These are phyloP conservation scores for Cladosporium velox DNA, from an alignment of 2,329 filamentous ascomycete genomes.

Conservation along the genomic window DNA sequence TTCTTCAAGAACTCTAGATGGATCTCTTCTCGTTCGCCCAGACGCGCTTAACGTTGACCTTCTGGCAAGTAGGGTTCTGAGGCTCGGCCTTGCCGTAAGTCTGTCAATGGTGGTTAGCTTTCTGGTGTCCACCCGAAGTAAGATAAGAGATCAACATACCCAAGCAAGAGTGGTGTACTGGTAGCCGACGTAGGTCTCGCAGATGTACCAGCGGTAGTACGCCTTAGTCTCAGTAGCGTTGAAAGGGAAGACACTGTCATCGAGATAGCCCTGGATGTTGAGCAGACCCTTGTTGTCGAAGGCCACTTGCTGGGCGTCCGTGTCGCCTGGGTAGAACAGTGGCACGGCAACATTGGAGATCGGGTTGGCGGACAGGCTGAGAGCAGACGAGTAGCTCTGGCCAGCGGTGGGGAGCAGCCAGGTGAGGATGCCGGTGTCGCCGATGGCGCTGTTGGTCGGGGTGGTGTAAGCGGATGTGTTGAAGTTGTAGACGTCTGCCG, in stretches of 20 bases:
- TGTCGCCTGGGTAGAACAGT: constrained; percentile 40
- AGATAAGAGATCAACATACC: constrained; percentile 25
- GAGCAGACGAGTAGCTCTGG: constrained; percentile 24
- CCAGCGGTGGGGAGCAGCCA: constrained; percentile 37
- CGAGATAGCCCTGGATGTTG: constrained; percentile 43
- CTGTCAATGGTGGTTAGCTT: not conserved
- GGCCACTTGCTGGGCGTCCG: constrained; percentile 34
- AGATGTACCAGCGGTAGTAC: constrained; percentile 49
- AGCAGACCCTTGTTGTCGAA: constrained; percentile 45
- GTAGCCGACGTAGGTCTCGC: constrained; percentile 46
- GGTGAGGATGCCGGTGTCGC: constrained; percentile 36
- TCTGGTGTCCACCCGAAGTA: not conserved
- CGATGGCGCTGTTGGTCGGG: constrained; percentile 33
- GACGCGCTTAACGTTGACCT: constrained; percentile 41
- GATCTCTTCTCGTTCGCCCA: constrained; percentile 9
- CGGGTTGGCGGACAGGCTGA: constrained; percentile 31
- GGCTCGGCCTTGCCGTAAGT: constrained; percentile 42
- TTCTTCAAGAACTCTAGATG: not conserved
- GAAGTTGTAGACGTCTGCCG: constrained; percentile 25
- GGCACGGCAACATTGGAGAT: constrained; percentile 47
- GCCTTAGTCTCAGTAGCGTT: constrained; percentile 28
- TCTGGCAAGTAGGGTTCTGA: constrained; percentile 50
- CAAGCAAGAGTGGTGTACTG: constrained; percentile 48
- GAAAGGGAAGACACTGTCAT: constrained; percentile 43
- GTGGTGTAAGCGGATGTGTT: constrained; percentile 27